phyloP scores from a whole-genome alignment of 495 filamentous ascomycete species.

The Hypoxylon rickii region DNA sequence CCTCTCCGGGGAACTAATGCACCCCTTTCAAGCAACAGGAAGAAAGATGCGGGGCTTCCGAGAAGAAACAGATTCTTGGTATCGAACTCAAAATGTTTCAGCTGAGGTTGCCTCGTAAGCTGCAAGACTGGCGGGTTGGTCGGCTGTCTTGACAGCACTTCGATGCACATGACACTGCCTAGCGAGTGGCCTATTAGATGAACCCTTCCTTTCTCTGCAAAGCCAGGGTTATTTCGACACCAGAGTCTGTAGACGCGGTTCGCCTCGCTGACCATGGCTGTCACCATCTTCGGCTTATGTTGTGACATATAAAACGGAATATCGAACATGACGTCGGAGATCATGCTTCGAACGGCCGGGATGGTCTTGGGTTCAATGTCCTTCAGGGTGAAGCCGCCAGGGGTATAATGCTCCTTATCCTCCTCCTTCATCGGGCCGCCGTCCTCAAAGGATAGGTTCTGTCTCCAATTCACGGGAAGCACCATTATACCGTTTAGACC shows the following conservation, averaged over 20 bases:
- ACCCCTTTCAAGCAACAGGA: slow-evolving; percentile 84
- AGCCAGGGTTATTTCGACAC: slow-evolving; percentile 89
- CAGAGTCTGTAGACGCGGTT: slow-evolving; percentile 92
- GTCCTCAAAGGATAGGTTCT: slow-evolving; percentile 82
- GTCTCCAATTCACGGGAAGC: slow-evolving; percentile 80
- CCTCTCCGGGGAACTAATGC: slow-evolving; percentile 78
- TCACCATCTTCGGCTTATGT: slow-evolving; percentile 92
- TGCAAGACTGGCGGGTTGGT: slow-evolving; percentile 61
- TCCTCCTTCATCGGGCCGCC: slow-evolving; percentile 57
- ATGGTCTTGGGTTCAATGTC: slow-evolving; percentile 94
- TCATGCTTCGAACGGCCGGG: slow-evolving; percentile 83
- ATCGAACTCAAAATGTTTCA: slow-evolving; percentile 83
- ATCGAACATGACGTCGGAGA: slow-evolving; percentile 96
- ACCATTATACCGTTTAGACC: slow-evolving; percentile 64
- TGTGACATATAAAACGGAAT: slow-evolving; percentile 96
- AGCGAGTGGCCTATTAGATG: slow-evolving; percentile 93
- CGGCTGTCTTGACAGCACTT: slow-evolving; percentile 88
- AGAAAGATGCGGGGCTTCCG: slow-evolving; percentile 93
- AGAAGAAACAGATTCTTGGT: slow-evolving; percentile 86
- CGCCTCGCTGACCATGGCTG: slow-evolving; percentile 85
- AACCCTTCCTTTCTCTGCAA: slow-evolving; percentile 77
- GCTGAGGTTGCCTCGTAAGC: slow-evolving; percentile 49
- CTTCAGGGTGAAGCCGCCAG: slow-evolving; percentile 74
- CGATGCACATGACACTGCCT: slow-evolving; percentile 89
- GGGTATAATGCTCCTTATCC: slow-evolving; percentile 53